Evolutionary conservation across 768 basidiomycete genomes (phyloP).

Genomic region (Coprinopsis marcescibilis): DNA sequence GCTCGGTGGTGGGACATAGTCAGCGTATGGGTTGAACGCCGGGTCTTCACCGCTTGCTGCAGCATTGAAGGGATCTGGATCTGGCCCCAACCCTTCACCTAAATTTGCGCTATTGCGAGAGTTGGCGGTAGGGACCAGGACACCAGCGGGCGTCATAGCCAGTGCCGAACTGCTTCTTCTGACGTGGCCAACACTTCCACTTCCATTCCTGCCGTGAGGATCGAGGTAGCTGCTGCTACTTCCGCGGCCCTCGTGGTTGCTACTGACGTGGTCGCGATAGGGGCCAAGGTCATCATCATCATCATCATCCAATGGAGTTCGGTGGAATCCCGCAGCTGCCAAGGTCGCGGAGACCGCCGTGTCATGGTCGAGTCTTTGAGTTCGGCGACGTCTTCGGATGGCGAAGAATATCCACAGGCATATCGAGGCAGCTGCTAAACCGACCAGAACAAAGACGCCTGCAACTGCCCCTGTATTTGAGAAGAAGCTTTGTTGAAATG

Average conservation of each 20-base stretch:
- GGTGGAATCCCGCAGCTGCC: slow-evolving; percentile 64
- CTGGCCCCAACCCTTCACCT: slow-evolving; percentile 13
- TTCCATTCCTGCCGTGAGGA: slow-evolving; percentile 1
- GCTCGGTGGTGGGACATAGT: slow-evolving; percentile 39
- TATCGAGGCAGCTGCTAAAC: slow-evolving; percentile 67
- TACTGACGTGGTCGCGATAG: slow-evolving; percentile 3
- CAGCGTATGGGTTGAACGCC: slow-evolving; percentile 50
- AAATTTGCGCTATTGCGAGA: background rate
- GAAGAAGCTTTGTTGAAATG: slow-evolving; percentile 61
- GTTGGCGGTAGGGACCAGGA: background rate
- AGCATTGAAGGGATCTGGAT: slow-evolving; percentile 6
- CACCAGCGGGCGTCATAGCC: slow-evolving; percentile 17
- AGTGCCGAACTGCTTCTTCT: slow-evolving; percentile 9
- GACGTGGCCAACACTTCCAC: slow-evolving; percentile 9
- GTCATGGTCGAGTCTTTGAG: slow-evolving; percentile 59
- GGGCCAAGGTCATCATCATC: slow-evolving; percentile 32
- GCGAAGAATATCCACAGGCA: slow-evolving; percentile 68
- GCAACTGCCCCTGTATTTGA: slow-evolving; percentile 84
- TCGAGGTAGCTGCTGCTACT: slow-evolving; percentile 7
- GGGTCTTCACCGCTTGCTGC: slow-evolving; percentile 16
- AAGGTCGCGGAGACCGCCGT: slow-evolving; percentile 66
- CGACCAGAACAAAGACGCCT: slow-evolving; percentile 87
- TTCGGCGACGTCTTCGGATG: slow-evolving; percentile 58
- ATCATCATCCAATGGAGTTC: slow-evolving; percentile 63
- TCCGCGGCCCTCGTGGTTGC: background rate